A percentile compares a stretch with the other conserved stretches of the same genome.
phyloP scores from a whole-genome alignment of 2,329 filamentous ascomycete species.

The Sordariomycetes sp. region DNA sequence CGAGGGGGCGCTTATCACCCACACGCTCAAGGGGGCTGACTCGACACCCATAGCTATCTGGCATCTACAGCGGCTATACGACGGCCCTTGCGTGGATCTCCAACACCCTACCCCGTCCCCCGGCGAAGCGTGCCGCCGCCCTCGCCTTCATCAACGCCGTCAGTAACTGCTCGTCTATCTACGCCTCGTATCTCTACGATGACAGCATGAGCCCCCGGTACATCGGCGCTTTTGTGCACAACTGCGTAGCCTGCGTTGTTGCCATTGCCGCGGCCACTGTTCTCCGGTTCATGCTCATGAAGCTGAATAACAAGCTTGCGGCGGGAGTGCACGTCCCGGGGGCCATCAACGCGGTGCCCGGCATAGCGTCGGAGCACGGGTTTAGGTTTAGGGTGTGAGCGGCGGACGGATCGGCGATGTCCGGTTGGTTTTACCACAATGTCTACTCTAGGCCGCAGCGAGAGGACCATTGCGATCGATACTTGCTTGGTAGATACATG shows the following conservation, averaged over 20 bases:
- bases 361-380: conserved; percentile 42
- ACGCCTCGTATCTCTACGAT: conserved; percentile 55
- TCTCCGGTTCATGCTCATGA: conserved; percentile 47
- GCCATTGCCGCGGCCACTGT: conserved; percentile 50
- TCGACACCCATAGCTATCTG: conserved; percentile 25
- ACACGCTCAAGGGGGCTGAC: not conserved
- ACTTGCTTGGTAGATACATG: not conserved
- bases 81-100: conserved; percentile 63
- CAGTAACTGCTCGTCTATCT: conserved; percentile 50
- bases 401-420: not conserved
- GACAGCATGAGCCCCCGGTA: conserved; percentile 27
- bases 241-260: conserved; percentile 50
- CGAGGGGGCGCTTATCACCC: not conserved
- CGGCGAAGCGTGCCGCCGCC: conserved; percentile 56
- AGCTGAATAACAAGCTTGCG: conserved; percentile 57
- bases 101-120: conserved; percentile 61
- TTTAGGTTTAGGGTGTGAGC: conserved; percentile 50
- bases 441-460: not conserved
- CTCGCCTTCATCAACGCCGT: conserved; percentile 62
- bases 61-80: conserved; percentile 53
- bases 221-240: conserved; percentile 51
- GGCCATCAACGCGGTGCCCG: conserved; percentile 41
- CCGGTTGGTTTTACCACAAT: not conserved
- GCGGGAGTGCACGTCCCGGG: conserved; percentile 43
- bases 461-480: not conserved